Evolutionary conservation across 2,329 filamentous ascomycete genomes (phyloP).

Genomic region (Dichotomopilus funicola): DNA sequence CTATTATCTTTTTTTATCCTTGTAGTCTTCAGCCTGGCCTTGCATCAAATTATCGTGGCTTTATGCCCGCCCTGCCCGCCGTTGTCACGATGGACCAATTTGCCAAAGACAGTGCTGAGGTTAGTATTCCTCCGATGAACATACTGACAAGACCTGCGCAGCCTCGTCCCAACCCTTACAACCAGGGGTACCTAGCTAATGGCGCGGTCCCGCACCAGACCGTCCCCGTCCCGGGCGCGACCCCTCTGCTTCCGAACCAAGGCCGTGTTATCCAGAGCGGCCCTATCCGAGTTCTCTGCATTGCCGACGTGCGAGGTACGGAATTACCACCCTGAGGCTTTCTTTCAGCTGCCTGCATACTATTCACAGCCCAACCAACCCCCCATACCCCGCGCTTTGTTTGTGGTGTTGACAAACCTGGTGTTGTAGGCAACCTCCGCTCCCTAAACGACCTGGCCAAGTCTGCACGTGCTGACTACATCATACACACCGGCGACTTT

Average conservation of each 20-base stretch:
- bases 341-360: too few species aligned
- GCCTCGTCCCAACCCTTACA: slow-evolving; percentile 38
- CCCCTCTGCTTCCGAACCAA: slow-evolving; percentile 61
- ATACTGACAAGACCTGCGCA: slow-evolving; percentile 16
- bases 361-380: too few species aligned
- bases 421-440: slow-evolving; percentile 71
- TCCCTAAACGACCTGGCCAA: slow-evolving; percentile 95
- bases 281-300: slow-evolving; percentile 60
- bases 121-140: neutral
- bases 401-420: slow-evolving; percentile 8
- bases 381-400: slow-evolving; percentile 1
- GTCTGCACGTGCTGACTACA: slow-evolving; percentile 90
- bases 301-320: slow-evolving; percentile 66
- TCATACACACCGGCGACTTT: slow-evolving; percentile 98
- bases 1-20: slow-evolving; percentile 11
- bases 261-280: slow-evolving; percentile 60
- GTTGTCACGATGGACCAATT: neutral
- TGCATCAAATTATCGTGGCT: neutral
- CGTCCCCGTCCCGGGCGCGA: slow-evolving; percentile 50
- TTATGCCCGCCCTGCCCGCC: slow-evolving; percentile 11
- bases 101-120: neutral
- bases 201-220: slow-evolving; percentile 44
- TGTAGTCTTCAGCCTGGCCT: slow-evolving; percentile 6
- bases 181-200: slow-evolving; percentile 57
- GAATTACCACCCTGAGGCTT: neutral